Percentiles rank a stretch among this genome's conserved stretches.
phyloP scores from a whole-genome alignment of 2,329 filamentous ascomycete genomes.

The Septoria petroselini region DNA sequence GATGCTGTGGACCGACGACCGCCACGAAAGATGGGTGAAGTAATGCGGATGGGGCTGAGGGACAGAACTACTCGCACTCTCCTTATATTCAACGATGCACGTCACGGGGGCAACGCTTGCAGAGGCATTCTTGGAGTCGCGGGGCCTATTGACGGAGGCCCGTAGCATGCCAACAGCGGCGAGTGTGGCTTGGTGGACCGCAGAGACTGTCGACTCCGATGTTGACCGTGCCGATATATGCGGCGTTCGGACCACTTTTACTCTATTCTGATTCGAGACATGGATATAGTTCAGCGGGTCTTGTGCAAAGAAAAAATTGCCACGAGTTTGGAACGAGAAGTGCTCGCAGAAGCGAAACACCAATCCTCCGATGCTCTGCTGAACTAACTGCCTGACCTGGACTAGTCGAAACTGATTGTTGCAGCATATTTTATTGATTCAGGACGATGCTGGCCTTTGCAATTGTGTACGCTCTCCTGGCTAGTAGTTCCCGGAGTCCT shows the following conservation, averaged over 20 bases:
- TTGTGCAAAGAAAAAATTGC: slow-evolving; percentile 5
- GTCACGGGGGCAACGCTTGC: slow-evolving; percentile 12
- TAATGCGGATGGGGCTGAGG: slow-evolving; percentile 6
- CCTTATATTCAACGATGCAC: slow-evolving; percentile 15
- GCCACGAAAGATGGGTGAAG: slow-evolving; percentile 3
- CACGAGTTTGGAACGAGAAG: slow-evolving; percentile 8
- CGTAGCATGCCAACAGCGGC: slow-evolving; percentile 22
- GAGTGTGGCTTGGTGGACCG: slow-evolving; percentile 20
- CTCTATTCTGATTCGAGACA: slow-evolving; percentile 19
- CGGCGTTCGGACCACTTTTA: slow-evolving; percentile 18
- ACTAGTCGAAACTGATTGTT: not conserved
- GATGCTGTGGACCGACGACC: slow-evolving; percentile 9
- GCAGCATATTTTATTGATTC: not conserved
- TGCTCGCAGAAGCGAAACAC: slow-evolving; percentile 3
- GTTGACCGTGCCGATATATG: slow-evolving; percentile 17
- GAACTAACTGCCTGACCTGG: not conserved
- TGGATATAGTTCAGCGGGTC: slow-evolving; percentile 19
- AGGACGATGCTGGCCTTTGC: not conserved
- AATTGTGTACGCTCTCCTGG: slow-evolving; percentile 1
- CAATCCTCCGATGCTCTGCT: too few relatives aligned
- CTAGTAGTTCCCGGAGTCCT: slow-evolving; percentile 3
- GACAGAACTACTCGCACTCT: not conserved
- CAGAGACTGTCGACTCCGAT: slow-evolving; percentile 19
- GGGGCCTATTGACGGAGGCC: slow-evolving; percentile 23
- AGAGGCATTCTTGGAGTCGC: slow-evolving; percentile 23